phyloP scores from a whole-genome alignment of 495 filamentous ascomycete genomes.

The Penicillium subrubescens region DNA sequence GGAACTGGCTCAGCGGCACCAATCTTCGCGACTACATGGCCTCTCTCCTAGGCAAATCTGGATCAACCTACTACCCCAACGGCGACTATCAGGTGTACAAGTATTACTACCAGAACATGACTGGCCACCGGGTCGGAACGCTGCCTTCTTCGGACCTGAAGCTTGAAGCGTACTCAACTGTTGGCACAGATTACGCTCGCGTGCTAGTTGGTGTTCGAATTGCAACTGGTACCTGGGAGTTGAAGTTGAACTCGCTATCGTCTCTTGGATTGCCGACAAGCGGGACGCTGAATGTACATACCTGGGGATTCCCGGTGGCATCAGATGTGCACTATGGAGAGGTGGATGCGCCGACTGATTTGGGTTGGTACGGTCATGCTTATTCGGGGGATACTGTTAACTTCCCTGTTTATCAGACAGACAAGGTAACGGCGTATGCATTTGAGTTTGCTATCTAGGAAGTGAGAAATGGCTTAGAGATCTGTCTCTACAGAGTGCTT shows the following conservation, averaged over 20 bases:
- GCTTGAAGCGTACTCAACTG: neutral
- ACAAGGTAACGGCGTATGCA: neutral
- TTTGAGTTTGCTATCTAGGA: neutral
- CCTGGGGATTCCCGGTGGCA: neutral
- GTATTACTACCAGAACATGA: slow-evolving; percentile 7
- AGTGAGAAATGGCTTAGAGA: neutral
- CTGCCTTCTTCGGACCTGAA: neutral
- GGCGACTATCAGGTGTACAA: slow-evolving; percentile 4
- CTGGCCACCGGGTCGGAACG: slow-evolving; percentile 3
- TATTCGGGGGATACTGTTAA: neutral
- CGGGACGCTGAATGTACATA: neutral
- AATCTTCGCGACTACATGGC: slow-evolving; percentile 1
- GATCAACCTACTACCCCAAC: neutral
- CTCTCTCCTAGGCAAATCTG: neutral
- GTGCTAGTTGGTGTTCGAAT: slow-evolving; percentile 1
- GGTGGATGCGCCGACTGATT: neutral
- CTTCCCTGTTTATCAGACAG: neutral
- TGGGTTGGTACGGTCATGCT: neutral
- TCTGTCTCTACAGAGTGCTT: neutral
- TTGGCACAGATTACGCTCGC: neutral
- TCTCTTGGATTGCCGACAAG: slow-evolving; percentile 1
- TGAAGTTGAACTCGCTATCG: neutral
- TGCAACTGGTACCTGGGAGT: slow-evolving; percentile 2
- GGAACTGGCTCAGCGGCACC: neutral
- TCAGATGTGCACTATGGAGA: neutral